Evolutionary conservation across 805 yeast species (phyloP).

Genomic region (Starmerella riodocensis): DNA sequence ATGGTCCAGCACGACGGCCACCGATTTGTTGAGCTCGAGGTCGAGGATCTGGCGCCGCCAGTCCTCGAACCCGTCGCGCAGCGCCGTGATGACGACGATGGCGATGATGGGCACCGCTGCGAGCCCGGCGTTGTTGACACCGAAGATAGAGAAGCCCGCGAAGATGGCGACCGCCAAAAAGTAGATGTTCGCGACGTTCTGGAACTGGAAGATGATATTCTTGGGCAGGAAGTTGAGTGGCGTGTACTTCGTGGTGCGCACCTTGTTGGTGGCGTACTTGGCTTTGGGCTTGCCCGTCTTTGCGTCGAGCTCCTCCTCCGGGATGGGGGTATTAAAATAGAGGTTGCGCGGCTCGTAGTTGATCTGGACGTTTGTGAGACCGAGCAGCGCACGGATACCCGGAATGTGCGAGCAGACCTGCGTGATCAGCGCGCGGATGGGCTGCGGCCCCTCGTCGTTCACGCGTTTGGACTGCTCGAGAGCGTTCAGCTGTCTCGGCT

Average conservation of each 20-base stretch:
- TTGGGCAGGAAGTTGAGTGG: conserved; percentile 82
- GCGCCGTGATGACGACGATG: conserved; percentile 59
- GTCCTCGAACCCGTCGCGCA: conserved; percentile 70
- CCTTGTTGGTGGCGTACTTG: conserved; percentile 74
- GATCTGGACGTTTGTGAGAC: conserved; percentile 12
- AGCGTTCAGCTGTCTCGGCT: conserved; percentile 13
- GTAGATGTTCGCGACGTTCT: conserved; percentile 80
- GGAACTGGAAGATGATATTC: conserved; percentile 65
- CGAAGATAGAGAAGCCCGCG: conserved; percentile 62
- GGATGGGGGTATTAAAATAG: conserved; percentile 39
- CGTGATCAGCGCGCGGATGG: conserved; percentile 3
- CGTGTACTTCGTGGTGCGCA: conserved; percentile 90
- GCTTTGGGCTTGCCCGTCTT: conserved; percentile 46
- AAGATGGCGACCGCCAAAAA: conserved; percentile 66
- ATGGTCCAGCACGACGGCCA: conserved; percentile 44
- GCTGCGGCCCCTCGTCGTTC: conserved; percentile 3
- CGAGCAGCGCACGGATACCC: conserved; percentile 15
- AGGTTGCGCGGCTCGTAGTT: conserved; percentile 29
- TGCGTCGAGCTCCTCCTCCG: conserved; percentile 38
- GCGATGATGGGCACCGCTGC: conserved; percentile 74
- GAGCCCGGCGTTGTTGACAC: conserved; percentile 58
- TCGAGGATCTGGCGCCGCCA: conserved; percentile 52
- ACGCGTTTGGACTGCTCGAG: conserved; percentile 16
- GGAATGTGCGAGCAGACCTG: conserved; percentile 25
- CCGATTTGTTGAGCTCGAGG: conserved; percentile 52